A percentile compares a stretch with the other conserved stretches of the same genome.
Evolutionary conservation across 306 rosid genomes (phyloP).

Genomic region (Pyrus pyrifolia): DNA sequence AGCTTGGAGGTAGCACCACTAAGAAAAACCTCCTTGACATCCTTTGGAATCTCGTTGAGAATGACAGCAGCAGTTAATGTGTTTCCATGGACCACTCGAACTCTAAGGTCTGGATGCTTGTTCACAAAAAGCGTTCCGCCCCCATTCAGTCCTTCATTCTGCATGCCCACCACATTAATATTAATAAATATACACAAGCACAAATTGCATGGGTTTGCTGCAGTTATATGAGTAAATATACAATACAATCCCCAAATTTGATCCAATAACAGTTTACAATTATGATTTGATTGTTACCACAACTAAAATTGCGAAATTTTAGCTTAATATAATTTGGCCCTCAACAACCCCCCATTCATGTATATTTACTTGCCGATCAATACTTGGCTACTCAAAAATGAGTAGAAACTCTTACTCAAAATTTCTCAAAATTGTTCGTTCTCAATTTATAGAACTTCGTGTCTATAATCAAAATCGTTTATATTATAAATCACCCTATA

Average conservation of each 20-base stretch:
- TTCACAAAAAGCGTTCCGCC: constrained; percentile 94
- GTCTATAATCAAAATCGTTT: too few relatives aligned
- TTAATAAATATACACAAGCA: too few relatives aligned
- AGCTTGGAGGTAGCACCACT: constrained; percentile 96
- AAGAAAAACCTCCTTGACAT: constrained; percentile 78
- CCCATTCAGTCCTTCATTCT: constrained; percentile 91
- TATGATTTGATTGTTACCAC: too few relatives aligned
- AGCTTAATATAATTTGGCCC: too few relatives aligned
- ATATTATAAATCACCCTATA: too few relatives aligned
- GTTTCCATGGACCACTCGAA: constrained; percentile 95
- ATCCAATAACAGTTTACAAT: not conserved
- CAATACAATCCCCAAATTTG: not conserved
- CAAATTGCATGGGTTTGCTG: too few relatives aligned
- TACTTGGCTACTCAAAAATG: too few relatives aligned
- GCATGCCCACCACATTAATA: not conserved
- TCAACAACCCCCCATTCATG: not conserved
- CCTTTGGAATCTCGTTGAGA: constrained; percentile 64
- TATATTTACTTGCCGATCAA: not conserved
- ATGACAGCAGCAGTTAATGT: constrained; percentile 96
- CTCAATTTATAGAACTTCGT: too few relatives aligned
- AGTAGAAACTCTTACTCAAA: too few relatives aligned
- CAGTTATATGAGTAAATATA: too few relatives aligned
- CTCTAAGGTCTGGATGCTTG: constrained; percentile 83
- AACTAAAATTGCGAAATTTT: too few relatives aligned
- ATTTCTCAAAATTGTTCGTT: too few relatives aligned